Base-by-base conservation (phyloP, 2,329 filamentous ascomycete species). In the Pseudocercospora crystallina region DNA sequence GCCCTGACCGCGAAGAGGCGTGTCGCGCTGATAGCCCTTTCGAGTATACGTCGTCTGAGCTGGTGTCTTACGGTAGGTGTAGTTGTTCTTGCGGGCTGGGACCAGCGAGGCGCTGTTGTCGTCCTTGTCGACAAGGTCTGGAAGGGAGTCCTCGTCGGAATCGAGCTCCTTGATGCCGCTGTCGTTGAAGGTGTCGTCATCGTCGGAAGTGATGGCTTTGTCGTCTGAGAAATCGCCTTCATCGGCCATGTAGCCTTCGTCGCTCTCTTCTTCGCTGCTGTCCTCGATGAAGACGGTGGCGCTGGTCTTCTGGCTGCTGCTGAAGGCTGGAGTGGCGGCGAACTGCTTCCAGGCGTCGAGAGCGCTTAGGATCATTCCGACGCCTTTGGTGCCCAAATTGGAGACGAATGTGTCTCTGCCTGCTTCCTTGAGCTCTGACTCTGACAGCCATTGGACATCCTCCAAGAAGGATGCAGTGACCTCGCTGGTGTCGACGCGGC, bases 401-500 rank as follows among this genome's bases (percentile, higher is more conserved):
- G 29, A 20, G 5, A 20, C 31, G 8, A 48, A 17, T 10, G 30
- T 41, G 8, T 8, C 26, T n/a, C 39, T 31, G 29, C 48, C 39
- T 12, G 40, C 15, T n/a, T 39, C 29, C 17, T 41, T 36, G 9
- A 49, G 33, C 8, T 29, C 40, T 11, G 45, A 12, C 40, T 53
- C 50, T n/a, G 45, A 35, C 8, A 48, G 45, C 50, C 50, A 53
- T 15, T 41, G 44, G 17, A 44, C 30, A 10, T n/a, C 43, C 31
- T 15, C 20, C 12, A 47, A 30, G 9, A 42, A 15, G 11, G 14
- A 13, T 10, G 37, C 26, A 13, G 47, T 39, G 10, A 49, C 31
- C 9, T 49, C 30, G 4, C 17, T 12, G 8, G 47, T 36, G 14
- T 49, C 39, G 26, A 49, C 12, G 13, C 32, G 31, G 14, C 39